Base-by-base conservation (phyloP, 495 filamentous ascomycete genomes). In the Hyaloscypha bicolor region DNA sequence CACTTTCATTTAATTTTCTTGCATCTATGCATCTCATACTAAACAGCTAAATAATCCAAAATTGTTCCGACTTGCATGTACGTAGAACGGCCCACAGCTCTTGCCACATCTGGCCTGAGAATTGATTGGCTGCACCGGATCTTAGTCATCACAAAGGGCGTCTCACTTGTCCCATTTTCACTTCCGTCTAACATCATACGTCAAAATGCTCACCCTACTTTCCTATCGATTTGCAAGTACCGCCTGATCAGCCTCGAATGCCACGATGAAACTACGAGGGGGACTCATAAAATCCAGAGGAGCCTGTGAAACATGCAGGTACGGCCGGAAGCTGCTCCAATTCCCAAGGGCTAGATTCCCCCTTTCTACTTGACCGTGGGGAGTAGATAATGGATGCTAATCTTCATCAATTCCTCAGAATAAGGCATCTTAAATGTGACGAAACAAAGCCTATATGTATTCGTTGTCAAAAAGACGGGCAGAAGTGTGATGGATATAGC, bases 381-480 rank as follows among this genome's bases (percentile, higher is more conserved):
- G 9, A 19, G 11, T 16, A 4, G 16, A 19, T 14, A 48, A 48
- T 0, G 16, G 42, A 12, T 48, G 42, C 42, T 48, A 48, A 48
- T 14, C 16, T 14, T 48, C 4, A 14, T 14, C 16, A 12, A 1
- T 6, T 25, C 9, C 19, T 52, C 45, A 63, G 61, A 33, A 37
- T 55, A 12, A 33, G 61, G 6, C 61, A 55, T n/a, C 35, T 55
- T 31, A 63, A 63, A 35, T 63, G 61, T 35, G 61, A 63, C 48
- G 61, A 63, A 63, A 45, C 39, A 2, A 63, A 55, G 35, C 61
- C 61, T 6, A 29, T 6, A 21, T 63, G 61, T 21, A n/a, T 32
- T 21, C 61, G 37, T 9, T 63, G 61, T 35, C 42, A 30, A 21
- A 53, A 21, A 4, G 45, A 30, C 19, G 48, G 61, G 4, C 39